Percentiles rank a stretch among this genome's conserved stretches.
These are phyloP conservation scores for Dendrobium officinale DNA, from an alignment of 106 monocot species.

Conservation along the genomic window DNA sequence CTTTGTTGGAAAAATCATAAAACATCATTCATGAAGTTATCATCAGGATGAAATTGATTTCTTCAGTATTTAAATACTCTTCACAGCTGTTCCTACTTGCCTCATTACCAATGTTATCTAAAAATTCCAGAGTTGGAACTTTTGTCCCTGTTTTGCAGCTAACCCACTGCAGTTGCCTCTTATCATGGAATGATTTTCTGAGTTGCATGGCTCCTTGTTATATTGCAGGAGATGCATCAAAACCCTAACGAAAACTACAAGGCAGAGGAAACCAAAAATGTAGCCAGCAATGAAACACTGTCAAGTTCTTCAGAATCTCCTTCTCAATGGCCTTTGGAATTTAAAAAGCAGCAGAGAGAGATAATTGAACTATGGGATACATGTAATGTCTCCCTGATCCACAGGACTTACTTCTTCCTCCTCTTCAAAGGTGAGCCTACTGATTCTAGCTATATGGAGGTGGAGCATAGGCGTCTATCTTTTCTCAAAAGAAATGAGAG, in stretches of 20 bases:
- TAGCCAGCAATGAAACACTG: conserved; percentile 25
- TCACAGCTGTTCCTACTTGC: too few relatives aligned
- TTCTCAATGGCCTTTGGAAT: conserved; percentile 49
- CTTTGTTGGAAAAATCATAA: too few relatives aligned
- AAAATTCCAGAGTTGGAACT: too few relatives aligned
- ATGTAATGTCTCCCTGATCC: conserved; percentile 78
- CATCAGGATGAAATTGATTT: too few relatives aligned
- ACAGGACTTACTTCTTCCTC: conserved; percentile 83
- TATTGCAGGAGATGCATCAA: conserved; percentile 29
- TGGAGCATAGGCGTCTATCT: conserved; percentile 68
- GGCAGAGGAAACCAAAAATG: conserved; percentile 25
- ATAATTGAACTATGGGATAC: conserved; percentile 78
- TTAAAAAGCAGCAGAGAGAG: conserved; percentile 59
- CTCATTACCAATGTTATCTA: too few relatives aligned
- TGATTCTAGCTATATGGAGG: conserved; percentile 81
- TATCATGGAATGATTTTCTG: too few relatives aligned
- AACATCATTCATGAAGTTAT: too few relatives aligned
- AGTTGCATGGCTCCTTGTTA: not conserved
- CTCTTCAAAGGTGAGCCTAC: conserved; percentile 79
- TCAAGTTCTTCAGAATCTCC: conserved; percentile 30
- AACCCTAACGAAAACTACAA: conserved; percentile 6
- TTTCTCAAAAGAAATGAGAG: conserved; percentile 36
- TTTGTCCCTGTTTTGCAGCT: too few relatives aligned
- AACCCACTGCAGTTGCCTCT: too few relatives aligned
- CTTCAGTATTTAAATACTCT: too few relatives aligned